A percentile compares a stretch with the other conserved stretches of the same genome.
Conservation (phyloP, 2,329 filamentous ascomycete genomes). For the Setomelanomma holmii region DNA sequence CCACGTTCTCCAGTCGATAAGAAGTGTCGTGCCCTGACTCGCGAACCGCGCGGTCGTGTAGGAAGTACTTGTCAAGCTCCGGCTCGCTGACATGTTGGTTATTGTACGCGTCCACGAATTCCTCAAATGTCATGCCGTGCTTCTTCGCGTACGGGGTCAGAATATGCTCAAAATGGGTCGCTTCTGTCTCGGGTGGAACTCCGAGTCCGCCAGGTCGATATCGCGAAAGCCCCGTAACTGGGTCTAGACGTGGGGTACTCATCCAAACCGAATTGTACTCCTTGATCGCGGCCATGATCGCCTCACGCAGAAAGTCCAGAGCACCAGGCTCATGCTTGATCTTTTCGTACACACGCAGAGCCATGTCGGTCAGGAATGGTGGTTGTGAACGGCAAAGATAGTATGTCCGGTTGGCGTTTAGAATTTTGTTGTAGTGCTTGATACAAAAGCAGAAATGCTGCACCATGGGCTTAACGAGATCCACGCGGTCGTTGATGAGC, state of each 20-base stretch:
- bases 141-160: slow-evolving; percentile 84
- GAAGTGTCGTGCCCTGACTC: slow-evolving; percentile 97
- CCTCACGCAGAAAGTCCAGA: slow-evolving; percentile 78
- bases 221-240: slow-evolving; percentile 77
- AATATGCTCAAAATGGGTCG: slow-evolving; percentile 83
- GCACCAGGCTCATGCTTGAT: slow-evolving; percentile 86
- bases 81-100: slow-evolving; percentile 75
- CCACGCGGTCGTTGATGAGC: slow-evolving; percentile 81
- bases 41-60: slow-evolving; percentile 93
- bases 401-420: slow-evolving; percentile 96
- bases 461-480: slow-evolving; percentile 94
- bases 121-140: slow-evolving; percentile 78
- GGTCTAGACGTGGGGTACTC: slow-evolving; percentile 73
- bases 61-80: slow-evolving; percentile 91
- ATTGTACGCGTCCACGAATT: slow-evolving; percentile 93
- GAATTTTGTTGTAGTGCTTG: slow-evolving; percentile 96
- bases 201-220: slow-evolving; percentile 85
- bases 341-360: slow-evolving; percentile 88
- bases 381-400: slow-evolving; percentile 94
- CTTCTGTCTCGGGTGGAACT: slow-evolving; percentile 90
- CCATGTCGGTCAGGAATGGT: slow-evolving; percentile 97
- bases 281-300: slow-evolving; percentile 92
- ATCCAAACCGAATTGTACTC: slow-evolving; percentile 94
- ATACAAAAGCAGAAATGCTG: slow-evolving; percentile 98
- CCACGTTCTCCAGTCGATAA: slow-evolving; percentile 85